These are phyloP conservation scores for Citrus unshiu DNA, from an alignment of 345 rosid species.

Conservation along the genomic window DNA sequence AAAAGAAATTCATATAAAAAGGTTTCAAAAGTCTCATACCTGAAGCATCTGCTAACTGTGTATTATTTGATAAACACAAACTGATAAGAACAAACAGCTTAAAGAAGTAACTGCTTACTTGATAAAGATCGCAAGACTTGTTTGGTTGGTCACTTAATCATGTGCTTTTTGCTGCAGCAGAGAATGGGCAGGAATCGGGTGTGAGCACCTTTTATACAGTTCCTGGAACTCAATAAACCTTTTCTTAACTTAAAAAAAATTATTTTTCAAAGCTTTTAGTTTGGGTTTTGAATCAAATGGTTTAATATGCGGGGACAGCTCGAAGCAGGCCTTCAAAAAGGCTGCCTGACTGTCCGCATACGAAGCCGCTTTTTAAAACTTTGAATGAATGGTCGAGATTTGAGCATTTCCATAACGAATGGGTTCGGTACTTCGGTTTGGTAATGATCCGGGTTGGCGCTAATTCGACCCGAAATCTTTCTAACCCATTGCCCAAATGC, in stretches of 20 bases:
- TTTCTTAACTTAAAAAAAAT: too few species aligned
- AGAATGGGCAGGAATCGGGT: too few species aligned
- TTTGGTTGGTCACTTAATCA: too few species aligned
- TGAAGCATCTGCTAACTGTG: not conserved
- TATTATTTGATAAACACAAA: not conserved
- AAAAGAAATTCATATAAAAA: not conserved
- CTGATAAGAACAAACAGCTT: not conserved
- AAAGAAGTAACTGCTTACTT: not conserved
- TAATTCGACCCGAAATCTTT: not conserved
- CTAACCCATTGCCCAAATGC: not conserved
- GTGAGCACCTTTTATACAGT: too few species aligned
- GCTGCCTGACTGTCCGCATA: too few species aligned
- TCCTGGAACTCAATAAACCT: too few species aligned
- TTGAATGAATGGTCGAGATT: not conserved
- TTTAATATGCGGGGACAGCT: too few species aligned
- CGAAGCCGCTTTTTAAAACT: not conserved
- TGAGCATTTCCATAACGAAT: not conserved
- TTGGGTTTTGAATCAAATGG: too few species aligned
- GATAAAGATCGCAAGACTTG: not conserved
- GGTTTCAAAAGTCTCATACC: not conserved
- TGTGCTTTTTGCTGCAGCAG: too few species aligned
- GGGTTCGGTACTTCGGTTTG: not conserved
- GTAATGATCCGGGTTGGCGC: not conserved
- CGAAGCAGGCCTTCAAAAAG: too few species aligned
- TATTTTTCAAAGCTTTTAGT: too few species aligned